Percentiles rank a stretch among this genome's conserved stretches.
phyloP scores from a whole-genome alignment of 495 filamentous ascomycete genomes.

The Trichoderma parareesei region DNA sequence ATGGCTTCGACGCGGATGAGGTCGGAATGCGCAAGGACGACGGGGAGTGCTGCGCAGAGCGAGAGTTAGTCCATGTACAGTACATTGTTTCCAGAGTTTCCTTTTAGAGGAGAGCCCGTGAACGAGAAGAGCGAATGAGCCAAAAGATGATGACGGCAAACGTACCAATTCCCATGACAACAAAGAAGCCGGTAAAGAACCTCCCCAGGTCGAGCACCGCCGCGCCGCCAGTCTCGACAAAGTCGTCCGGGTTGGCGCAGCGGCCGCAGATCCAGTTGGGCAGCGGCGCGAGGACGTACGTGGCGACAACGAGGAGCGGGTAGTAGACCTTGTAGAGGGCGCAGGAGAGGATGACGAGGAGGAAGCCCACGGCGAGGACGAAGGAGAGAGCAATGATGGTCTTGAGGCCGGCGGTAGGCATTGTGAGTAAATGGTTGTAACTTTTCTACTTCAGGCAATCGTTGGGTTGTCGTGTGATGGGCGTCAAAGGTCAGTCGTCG shows the following conservation, averaged over 20 bases:
- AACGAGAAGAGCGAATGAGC: not conserved
- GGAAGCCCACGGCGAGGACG: conserved; percentile 97
- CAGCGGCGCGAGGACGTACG: conserved; percentile 86
- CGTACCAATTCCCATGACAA: conserved; percentile 97
- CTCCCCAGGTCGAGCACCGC: conserved; percentile 83
- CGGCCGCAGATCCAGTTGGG: conserved; percentile 91
- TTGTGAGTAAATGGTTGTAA: conserved; percentile 32
- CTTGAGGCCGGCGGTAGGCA: conserved; percentile 82
- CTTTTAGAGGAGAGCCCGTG: no score
- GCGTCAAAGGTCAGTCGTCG: not conserved
- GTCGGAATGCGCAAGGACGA: conserved; percentile 73
- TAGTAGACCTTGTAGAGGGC: conserved; percentile 91
- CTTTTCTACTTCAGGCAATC: no score
- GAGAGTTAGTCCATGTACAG: not conserved
- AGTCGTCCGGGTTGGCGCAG: conserved; percentile 91
- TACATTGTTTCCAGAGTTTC: not conserved
- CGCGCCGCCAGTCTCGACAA: conserved; percentile 75
- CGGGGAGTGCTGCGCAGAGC: conserved; percentile 65
- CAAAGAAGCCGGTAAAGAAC: conserved; percentile 91
- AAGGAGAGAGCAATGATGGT: conserved; percentile 99
- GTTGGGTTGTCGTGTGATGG: not conserved
- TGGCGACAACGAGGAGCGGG: conserved; percentile 87
- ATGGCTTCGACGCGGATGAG: conserved; percentile 78
- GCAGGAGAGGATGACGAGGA: conserved; percentile 96
- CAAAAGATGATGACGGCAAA: conserved; percentile 2